Evolutionary conservation across 164 flowering plant genomes (phyloP), one percentile per base, ranked within the genome.

Genomic region (Vitis rupestris): DNA sequence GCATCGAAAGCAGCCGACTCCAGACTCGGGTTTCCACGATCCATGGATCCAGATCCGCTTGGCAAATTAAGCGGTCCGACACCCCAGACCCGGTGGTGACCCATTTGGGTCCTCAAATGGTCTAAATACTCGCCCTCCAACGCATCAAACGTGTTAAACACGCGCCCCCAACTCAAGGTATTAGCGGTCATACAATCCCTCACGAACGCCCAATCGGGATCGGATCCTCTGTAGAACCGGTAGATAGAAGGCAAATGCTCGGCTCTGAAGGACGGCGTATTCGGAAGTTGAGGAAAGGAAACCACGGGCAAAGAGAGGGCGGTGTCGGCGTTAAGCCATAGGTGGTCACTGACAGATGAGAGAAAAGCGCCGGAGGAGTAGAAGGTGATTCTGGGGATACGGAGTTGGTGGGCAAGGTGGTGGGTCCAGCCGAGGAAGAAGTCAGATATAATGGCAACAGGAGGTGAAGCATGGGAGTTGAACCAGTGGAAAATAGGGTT

Each of bases 351-450:
- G 4, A 80, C 61, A 2, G 72, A 16, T 15, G 57, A 12, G 0
- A 61, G 12, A 51, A 81, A 66, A 0, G 83, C 69, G 8, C 78
- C 74, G 51, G 76, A 55, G 5, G 81, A 65, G 78, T 53, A 83
- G 69, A 86, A 86, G 6, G 58, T 68, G 50, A 86, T 64, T 13
- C 85, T 70, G 23, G 82, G 86, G 27, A 86, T 67, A 10, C 73
- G 60, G 10, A 86, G 68, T 1, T 71, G 37, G 29, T 23, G 2
- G n/a, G 86, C 86, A 2, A 84, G 73, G 23, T 29, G 63, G 2
- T 58, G 64, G 10, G 88, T 84, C 88, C 86, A 84, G 0, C 90
- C 90, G n/a, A 84, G 85, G 75, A 84, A 84, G 77, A 84, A 71
- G 52, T 86, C 91, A 8, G 88, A 85, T 57, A 88, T 1, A 74